Base-by-base conservation (phyloP, 768 basidiomycete genomes). In the Kwoniella sp. region DNA sequence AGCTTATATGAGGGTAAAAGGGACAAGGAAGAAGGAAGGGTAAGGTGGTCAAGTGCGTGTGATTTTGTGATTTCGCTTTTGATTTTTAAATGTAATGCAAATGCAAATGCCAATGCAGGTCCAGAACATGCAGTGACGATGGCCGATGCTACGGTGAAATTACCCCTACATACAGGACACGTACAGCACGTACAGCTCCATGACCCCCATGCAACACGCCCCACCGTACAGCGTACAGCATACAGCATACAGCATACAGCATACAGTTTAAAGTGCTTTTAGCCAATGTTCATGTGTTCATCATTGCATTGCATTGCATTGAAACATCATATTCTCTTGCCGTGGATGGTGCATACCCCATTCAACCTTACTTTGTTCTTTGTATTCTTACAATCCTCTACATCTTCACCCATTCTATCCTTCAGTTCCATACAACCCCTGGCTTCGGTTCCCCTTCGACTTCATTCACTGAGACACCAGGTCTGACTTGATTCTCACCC, bases 221-320 rank as follows among this genome's bases (percentile, higher is more conserved):
- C 3, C 17, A 19, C 40, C 40, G 17, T 44, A 19, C 40, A 44
- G 10, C 40, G 33, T 33, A 33, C 33, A 33, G 13, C 40, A 9
- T 19, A 44, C 40, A 3, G 40, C 17, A 10, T 19, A 44, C 13
- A 33, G 7, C 33, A 33, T 17, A n/a, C 33, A 46, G 5, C 36
- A 9, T 29, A 59, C 47, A 25, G 48, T 49, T 51, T 60, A 60
- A 40, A 52, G 29, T 24, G 33, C 29, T 9, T 52, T 52, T 61
- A 37, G 27, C 50, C 49, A 61, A 61, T 61, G 60, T 61, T 61
- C 60, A 60, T 59, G 26, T 10, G 25, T 33, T 33, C 33, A 13
- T 33, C 13, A n/a, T n/a, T n/a, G n/a, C n/a, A n/a, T n/a, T n/a
- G n/a, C n/a, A n/a, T n/a, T n/a, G n/a, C 33, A 33, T 33, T 33